Percentiles rank a stretch among this genome's conserved stretches.
Conservation (phyloP, 2,329 filamentous ascomycete species). For the Cercospora sp. region DNA sequence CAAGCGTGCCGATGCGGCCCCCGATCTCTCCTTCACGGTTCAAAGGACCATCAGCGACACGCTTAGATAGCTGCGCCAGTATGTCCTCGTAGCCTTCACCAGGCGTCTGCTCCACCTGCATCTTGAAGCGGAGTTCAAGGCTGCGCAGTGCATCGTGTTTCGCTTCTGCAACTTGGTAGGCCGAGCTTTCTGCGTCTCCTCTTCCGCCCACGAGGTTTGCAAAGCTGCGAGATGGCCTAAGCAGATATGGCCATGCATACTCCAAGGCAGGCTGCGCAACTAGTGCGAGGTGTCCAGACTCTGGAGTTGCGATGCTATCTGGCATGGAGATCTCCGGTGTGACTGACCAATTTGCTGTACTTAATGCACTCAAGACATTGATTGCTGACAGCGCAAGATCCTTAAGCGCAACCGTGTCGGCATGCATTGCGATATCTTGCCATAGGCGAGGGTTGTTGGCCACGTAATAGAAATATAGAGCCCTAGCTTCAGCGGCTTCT, state of each 20-base stretch:
- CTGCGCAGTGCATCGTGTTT: slow-evolving; percentile 58
- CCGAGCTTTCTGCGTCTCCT: slow-evolving; percentile 57
- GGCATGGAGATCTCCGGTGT: slow-evolving; percentile 39
- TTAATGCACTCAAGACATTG: slow-evolving; percentile 52
- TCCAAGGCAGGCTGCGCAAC: slow-evolving; percentile 53
- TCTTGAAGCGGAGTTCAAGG: slow-evolving; percentile 49
- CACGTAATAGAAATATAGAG: slow-evolving; percentile 57
- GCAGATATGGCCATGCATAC: slow-evolving; percentile 56
- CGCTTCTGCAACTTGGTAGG: slow-evolving; percentile 57
- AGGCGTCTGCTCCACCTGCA: slow-evolving; percentile 34
- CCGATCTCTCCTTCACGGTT: slow-evolving; percentile 45
- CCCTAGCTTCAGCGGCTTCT: slow-evolving; percentile 56
- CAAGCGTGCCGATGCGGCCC: slow-evolving; percentile 49
- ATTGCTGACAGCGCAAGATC: slow-evolving; percentile 58
- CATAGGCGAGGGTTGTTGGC: slow-evolving; percentile 54
- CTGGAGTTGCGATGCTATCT: slow-evolving; percentile 38
- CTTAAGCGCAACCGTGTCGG: slow-evolving; percentile 59
- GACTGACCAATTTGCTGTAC: slow-evolving; percentile 56
- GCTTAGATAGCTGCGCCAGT: slow-evolving; percentile 43
- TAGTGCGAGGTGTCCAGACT: slow-evolving; percentile 52
- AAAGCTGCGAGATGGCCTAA: slow-evolving; percentile 58
- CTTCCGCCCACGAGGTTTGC: slow-evolving; percentile 59
- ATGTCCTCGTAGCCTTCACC: slow-evolving; percentile 43
- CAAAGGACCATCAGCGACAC: slow-evolving; percentile 47
- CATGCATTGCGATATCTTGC: slow-evolving; percentile 52